These are phyloP conservation scores for Claviceps fusiformis DNA, from an alignment of 2,329 filamentous ascomycete genomes.

Conservation along the genomic window DNA sequence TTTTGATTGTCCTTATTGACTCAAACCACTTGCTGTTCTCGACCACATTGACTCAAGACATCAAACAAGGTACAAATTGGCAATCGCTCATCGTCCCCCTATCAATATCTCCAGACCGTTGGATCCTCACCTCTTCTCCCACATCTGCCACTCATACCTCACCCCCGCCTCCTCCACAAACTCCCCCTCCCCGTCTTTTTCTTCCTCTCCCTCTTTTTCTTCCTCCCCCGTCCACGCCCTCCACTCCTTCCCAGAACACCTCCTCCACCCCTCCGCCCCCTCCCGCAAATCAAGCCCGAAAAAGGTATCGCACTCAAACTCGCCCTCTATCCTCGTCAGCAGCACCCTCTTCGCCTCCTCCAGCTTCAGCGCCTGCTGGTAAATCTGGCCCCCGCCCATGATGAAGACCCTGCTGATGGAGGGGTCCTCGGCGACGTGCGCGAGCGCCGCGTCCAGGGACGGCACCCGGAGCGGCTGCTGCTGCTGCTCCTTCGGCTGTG, in stretches of 20 bases:
- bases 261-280: slow-evolving; percentile 38
- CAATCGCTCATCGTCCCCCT: no score
- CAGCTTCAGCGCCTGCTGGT: slow-evolving; percentile 52
- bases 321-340: slow-evolving; percentile 52
- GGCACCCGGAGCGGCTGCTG: slow-evolving; percentile 39
- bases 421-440: slow-evolving; percentile 25
- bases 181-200: slow-evolving; percentile 33
- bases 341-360: slow-evolving; percentile 48
- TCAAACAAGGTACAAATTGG: no score
- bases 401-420: slow-evolving; percentile 55
- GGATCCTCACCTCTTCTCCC: slow-evolving; percentile 43
- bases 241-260: slow-evolving; percentile 36
- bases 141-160: slow-evolving; percentile 61
- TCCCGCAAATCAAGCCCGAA: slow-evolving; percentile 48
- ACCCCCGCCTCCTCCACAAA: slow-evolving; percentile 47
- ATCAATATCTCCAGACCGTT: no score
- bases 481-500: background rate
- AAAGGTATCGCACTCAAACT: slow-evolving; percentile 65
- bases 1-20: no score
- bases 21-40: no score
- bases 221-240: slow-evolving; percentile 51
- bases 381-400: slow-evolving; percentile 84
- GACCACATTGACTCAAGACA: no score
- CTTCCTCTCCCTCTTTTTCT: background rate
- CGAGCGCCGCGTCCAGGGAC: slow-evolving; percentile 45